Percentiles rank a stretch among this genome's conserved stretches.
Evolutionary conservation across 2,329 filamentous ascomycete species (phyloP).

Genomic region (Neofusicoccum laricinum): DNA sequence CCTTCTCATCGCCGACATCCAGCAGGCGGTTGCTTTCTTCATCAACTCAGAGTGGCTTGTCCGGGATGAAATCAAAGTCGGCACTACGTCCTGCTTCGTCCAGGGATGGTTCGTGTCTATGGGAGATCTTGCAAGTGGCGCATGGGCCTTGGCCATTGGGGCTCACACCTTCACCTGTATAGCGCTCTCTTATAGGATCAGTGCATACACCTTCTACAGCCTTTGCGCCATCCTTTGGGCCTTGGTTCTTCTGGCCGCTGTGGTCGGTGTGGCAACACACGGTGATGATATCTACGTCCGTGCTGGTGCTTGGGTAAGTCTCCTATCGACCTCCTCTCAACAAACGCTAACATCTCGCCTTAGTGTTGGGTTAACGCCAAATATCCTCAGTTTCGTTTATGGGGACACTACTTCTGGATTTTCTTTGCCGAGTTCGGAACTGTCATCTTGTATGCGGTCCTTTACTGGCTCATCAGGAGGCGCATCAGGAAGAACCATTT

Average conservation of each 20-base stretch:
- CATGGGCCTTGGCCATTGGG: conserved; percentile 66
- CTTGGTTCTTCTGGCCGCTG: conserved; percentile 57
- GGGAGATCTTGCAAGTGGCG: conserved; percentile 63
- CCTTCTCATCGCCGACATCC: conserved; percentile 65
- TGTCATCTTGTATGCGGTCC: conserved; percentile 48
- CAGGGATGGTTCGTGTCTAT: conserved; percentile 69
- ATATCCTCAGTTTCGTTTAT: conserved; percentile 55
- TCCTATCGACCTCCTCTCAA: not conserved
- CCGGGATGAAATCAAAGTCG: conserved; percentile 53
- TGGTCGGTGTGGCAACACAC: conserved; percentile 49
- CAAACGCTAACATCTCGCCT: not conserved
- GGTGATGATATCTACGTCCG: conserved; percentile 56
- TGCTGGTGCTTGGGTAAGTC: conserved; percentile 57
- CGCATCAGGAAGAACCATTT: conserved; percentile 39
- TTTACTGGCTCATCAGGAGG: conserved; percentile 39
- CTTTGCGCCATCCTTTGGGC: conserved; percentile 53
- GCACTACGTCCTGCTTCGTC: conserved; percentile 55
- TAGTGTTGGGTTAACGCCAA: conserved; percentile 62
- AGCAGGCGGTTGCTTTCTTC: conserved; percentile 63
- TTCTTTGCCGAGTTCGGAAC: conserved; percentile 55
- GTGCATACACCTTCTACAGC: conserved; percentile 50
- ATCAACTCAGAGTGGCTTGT: conserved; percentile 60
- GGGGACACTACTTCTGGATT: conserved; percentile 65
- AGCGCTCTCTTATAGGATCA: conserved; percentile 54
- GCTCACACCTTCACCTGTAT: conserved; percentile 65